These are phyloP conservation scores for Zostera marina DNA, from an alignment of 116 monocot species.

Conservation along the genomic window DNA sequence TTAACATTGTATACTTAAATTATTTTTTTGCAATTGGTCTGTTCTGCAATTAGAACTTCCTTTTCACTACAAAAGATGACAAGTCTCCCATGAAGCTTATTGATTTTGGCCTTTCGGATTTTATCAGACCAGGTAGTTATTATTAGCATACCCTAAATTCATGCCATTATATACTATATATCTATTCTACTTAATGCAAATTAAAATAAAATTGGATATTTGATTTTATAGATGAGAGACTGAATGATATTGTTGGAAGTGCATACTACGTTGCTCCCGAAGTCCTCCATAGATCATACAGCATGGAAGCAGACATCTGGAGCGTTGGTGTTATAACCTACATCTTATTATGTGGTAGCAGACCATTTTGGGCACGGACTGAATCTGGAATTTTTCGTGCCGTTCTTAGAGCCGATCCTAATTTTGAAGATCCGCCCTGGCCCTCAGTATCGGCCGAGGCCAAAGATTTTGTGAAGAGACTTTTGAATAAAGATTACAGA, in stretches of 20 bases:
- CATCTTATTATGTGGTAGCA: slow-evolving; percentile 87
- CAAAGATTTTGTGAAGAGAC: slow-evolving; percentile 84
- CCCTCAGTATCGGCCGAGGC: slow-evolving; percentile 74
- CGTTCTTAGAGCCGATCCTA: slow-evolving; percentile 88
- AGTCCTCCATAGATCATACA: slow-evolving; percentile 91
- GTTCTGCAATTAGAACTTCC: slow-evolving; percentile 62
- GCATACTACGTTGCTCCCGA: slow-evolving; percentile 94
- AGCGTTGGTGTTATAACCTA: slow-evolving; percentile 97
- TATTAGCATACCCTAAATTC: not conserved
- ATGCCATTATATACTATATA: not conserved
- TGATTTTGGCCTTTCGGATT: slow-evolving; percentile 97
- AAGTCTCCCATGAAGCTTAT: slow-evolving; percentile 82
- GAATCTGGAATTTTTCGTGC: slow-evolving; percentile 97
- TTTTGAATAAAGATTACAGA: slow-evolving; percentile 92
- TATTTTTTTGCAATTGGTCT: not conserved
- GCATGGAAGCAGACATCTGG: slow-evolving; percentile 90
- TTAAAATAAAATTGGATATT: not conserved
- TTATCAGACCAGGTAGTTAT: slow-evolving; percentile 67
- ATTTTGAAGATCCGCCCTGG: slow-evolving; percentile 88
- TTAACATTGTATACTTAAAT: not conserved
- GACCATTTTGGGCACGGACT: slow-evolving; percentile 96
- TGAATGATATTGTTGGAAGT: slow-evolving; percentile 64
- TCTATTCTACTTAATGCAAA: no score
- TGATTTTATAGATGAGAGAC: slow-evolving; percentile 66
- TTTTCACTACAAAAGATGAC: slow-evolving; percentile 78